Conservation (phyloP, 257 asterid genomes). For the Solanum lycopersicoides region DNA sequence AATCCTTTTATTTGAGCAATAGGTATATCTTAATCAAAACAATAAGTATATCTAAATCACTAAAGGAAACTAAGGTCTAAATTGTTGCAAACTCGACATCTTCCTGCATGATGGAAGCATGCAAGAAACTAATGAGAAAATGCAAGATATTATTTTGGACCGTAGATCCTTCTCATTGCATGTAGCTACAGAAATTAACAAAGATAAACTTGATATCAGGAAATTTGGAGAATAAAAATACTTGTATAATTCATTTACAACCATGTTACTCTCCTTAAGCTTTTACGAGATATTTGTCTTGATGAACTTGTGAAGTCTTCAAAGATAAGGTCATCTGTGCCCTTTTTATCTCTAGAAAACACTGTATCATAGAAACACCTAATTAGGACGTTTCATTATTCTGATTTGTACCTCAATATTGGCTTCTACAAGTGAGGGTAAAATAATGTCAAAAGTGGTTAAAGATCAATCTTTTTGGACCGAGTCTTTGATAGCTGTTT, state of each 20-base stretch:
- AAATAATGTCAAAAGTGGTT: conserved; percentile 7
- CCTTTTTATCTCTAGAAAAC: conserved; percentile 37
- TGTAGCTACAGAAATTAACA: background rate
- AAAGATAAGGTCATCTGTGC: conserved; percentile 7
- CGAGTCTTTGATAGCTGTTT: conserved; percentile 15
- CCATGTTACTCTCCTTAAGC: conserved; percentile 8
- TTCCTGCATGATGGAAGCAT: conserved; percentile 28
- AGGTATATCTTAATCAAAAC: background rate
- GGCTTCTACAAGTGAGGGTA: conserved; percentile 17
- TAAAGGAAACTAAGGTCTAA: conserved; percentile 31
- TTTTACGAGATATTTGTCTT: conserved; percentile 10
- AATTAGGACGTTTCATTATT: conserved; percentile 13
- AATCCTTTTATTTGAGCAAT: background rate
- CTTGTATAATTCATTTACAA: conserved; percentile 24
- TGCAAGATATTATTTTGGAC: conserved; percentile 40
- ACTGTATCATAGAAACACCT: conserved; percentile 21
- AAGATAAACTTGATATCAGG: conserved; percentile 5
- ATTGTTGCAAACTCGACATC: conserved; percentile 35
- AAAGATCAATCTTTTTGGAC: conserved; percentile 29
- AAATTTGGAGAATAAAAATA: conserved; percentile 22
- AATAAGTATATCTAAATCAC: background rate
- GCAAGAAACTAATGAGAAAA: conserved; percentile 24
- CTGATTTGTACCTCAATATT: conserved; percentile 1
- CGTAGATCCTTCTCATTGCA: conserved; percentile 22
- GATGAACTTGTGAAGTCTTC: conserved; percentile 17